Evolutionary conservation across 2,329 filamentous ascomycete genomes (phyloP), one percentile per base, ranked within the genome.

Genomic region (Trichoderma sp.): DNA sequence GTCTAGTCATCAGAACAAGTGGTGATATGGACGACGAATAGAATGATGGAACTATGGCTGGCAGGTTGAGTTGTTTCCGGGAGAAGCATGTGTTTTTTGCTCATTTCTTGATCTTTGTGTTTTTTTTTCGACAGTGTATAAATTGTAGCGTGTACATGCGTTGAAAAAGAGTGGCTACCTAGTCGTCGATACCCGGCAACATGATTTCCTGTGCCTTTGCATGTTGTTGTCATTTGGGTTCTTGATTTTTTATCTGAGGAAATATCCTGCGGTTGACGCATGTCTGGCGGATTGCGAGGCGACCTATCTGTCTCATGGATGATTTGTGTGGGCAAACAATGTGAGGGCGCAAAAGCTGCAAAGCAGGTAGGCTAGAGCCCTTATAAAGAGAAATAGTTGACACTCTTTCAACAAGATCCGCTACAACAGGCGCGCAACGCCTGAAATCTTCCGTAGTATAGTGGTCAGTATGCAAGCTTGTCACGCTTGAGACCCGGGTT

Each of bases 141-240:
- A 56, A 63, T 58, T 59, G 61, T 56, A 57, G 52, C 26, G 61
- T 58, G 66, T 67, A 64, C 57, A 63, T 62, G 65, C 66, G 65
- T 61, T 64, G 63, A 62, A 44, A 44, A 63, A 39, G 50, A 51
- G 60, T 66, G 64, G 63, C 70, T 72, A 70, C 71, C 3, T 6
- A 28, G 28, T 72, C 70, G 72, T 74, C 73, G 72, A 76, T 75
- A 75, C 73, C 73, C 74, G 71, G 74, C 72, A 74, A 63, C 56
- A 66, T 54, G 62, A 43, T 64, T 64, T 39, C 34, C 30, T 52
- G 45, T 64, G 60, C 50, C 56, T 39, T 39, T 2, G 19, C 7
- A n/a, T 21, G 7, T 39, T 17, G 7, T 34, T 19, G 10, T 15
- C 28, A n/a, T 57, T 12, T 1, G 15, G 3, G 5, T 45, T 21